A percentile compares a stretch with the other conserved stretches of the same genome.
phyloP scores from a whole-genome alignment of 805 yeast genomes.

The Wickerhamomyces sydowiorum region DNA sequence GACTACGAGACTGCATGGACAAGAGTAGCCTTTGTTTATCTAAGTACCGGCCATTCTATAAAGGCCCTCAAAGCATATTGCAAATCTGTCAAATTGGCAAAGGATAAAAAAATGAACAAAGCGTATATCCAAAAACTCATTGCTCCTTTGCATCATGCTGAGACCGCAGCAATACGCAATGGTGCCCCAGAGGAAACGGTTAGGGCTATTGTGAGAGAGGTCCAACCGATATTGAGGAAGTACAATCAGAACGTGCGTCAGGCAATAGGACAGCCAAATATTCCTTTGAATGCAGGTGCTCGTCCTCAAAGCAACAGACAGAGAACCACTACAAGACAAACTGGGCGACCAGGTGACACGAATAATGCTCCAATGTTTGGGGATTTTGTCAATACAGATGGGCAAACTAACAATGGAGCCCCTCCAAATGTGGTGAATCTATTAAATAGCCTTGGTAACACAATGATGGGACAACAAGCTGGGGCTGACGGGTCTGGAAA shows the following conservation, averaged over 20 bases:
- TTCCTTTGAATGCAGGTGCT: too few relatives aligned
- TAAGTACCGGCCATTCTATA: conserved; percentile 31
- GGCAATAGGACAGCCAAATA: too few relatives aligned
- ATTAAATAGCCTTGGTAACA: background rate
- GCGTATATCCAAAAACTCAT: conserved; percentile 12
- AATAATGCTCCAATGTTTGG: background rate
- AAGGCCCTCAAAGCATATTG: conserved; percentile 32
- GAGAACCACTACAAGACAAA: too few relatives aligned
- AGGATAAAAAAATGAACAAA: conserved; percentile 4
- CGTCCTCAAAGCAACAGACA: too few relatives aligned
- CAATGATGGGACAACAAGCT: background rate
- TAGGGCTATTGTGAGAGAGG: too few relatives aligned
- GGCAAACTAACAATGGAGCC: background rate
- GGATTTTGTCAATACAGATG: background rate
- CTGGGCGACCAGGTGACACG: background rate
- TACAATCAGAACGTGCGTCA: too few relatives aligned
- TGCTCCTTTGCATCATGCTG: conserved; percentile 11
- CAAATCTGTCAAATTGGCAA: conserved; percentile 24
- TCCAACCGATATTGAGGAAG: too few relatives aligned
- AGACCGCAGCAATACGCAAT: conserved; percentile 12
- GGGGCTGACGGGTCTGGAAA: too few relatives aligned
- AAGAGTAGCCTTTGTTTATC: conserved; percentile 29
- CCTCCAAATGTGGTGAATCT: background rate
- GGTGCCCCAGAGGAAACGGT: conserved; percentile 8
- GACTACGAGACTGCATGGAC: conserved; percentile 33